Evolutionary conservation across 73 alveolate genomes (phyloP).

Genomic region (Paramecium biaurelia): DNA sequence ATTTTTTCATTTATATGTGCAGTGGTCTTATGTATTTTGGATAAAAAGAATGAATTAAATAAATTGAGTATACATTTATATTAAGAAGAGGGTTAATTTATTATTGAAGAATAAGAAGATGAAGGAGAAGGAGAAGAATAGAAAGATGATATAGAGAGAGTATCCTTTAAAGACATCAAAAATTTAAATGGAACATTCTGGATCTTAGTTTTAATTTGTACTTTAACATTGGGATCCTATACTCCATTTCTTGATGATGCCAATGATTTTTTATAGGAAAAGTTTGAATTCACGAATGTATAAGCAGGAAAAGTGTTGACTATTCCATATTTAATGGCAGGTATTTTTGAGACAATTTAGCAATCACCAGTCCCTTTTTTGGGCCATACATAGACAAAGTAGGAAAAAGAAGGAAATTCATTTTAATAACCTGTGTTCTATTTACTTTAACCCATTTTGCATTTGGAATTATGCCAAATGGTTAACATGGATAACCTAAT

Average conservation of each 20-base stretch:
- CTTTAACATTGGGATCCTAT: conserved; percentile 16
- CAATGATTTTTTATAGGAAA: conserved; percentile 33
- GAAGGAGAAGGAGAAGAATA: not conserved
- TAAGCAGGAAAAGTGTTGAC: conserved; percentile 45
- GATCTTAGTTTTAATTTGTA: not conserved
- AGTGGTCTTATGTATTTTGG: not conserved
- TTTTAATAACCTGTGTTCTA: not conserved
- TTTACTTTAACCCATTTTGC: not conserved
- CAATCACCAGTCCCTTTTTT: conserved; percentile 41
- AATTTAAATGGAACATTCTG: conserved; percentile 50
- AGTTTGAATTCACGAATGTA: not conserved
- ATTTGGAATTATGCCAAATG: conserved; percentile 18
- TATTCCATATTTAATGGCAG: conserved; percentile 34
- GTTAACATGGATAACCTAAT: conserved; percentile 36
- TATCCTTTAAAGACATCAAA: conserved; percentile 36
- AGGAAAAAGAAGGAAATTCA: conserved; percentile 27
- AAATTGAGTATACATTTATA: not conserved
- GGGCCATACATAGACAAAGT: conserved; percentile 46
- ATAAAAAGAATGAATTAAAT: not conserved
- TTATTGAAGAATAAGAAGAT: not conserved
- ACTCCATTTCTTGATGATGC: conserved; percentile 50
- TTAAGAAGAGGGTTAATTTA: conserved; percentile 1
- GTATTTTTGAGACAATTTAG: not conserved
- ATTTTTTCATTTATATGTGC: conserved; percentile 33
- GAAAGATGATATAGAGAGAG: not conserved